Evolutionary conservation across 305 asterid genomes (phyloP), one percentile per base, ranked within the genome.

Genomic region (Nicotiana rustica): DNA sequence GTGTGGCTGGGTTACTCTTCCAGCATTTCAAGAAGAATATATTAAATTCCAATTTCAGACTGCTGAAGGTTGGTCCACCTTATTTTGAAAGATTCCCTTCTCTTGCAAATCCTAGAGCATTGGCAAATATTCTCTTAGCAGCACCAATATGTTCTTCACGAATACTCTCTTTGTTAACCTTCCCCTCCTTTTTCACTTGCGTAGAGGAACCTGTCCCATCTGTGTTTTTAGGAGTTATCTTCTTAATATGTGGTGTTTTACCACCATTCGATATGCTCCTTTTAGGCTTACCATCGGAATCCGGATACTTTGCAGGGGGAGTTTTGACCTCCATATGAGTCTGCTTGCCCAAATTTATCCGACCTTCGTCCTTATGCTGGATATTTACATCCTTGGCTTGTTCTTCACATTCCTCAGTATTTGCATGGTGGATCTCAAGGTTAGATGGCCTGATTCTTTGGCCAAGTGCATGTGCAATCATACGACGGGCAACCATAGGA

Each of bases 391-490:
- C 87, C 70, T 82, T 85, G 38, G 56, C 81, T 68, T 77, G 56
- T 14, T n/a, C 86, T 83, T 62, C 86, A 67, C 17, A 29, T 77
- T 85, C 88, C 77, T 83, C 75, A 47, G 81, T 66, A 85, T 83
- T 81, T 57, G 80, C 83, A 52, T 64, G 78, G 67, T 81, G 68
- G 81, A 55, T 78, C 73, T 88, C 91, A 66, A 86, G 85, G 79
- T 78, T 83, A 31, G 82, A 55, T 67, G 81, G 90, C 85, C 90
- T 89, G 67, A 84, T 89, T 83, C 87, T 76, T 86, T 90, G 92
- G 77, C 99, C 99, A 81, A 95, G 98, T 36, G 99, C 98, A 89
- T 83, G 99, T 29, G 91, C 90, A 85, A 95, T 95, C 99, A 95
- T 94, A 78, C 97, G 97, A 10, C 89, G 97, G 73, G 98, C 99